Evolutionary conservation across 2,329 filamentous ascomycete genomes (phyloP), one percentile per base, ranked within the genome.

Genomic region (Sporothrix brunneoviolacea): DNA sequence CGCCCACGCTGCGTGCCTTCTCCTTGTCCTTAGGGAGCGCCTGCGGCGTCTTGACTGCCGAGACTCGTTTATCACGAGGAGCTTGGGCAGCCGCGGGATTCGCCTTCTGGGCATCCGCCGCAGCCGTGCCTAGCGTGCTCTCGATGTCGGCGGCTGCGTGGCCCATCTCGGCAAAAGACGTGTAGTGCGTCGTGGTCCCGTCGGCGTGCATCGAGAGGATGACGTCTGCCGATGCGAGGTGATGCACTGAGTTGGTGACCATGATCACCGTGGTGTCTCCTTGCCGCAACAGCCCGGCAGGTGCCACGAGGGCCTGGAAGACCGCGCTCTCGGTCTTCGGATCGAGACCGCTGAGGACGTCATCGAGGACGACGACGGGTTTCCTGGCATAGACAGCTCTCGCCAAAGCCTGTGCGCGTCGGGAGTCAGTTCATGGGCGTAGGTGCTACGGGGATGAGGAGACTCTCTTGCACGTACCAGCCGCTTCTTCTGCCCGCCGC

Each of bases 321-420:
- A 68, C 54, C 2, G 55, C 39, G 7, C 48, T 48, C 30, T 66
- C 62, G 0, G 67, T 70, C 21, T 62, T 58, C 1, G 59, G 60
- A 38, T 69, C 67, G 1, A 69, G 54, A 2, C 59, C 65, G 40
- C 62, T 68, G 35, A 69, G 63, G 1, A 55, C 58, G 33, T 69
- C 68, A 19, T 69, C 68, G 1, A 69, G 51, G 1, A 70, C 38
- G 3, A 63, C 50, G 4, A 64, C 58, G 62, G 55, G 18, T 56
- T 59, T 21, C 58, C 56, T n/a, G 3, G 63, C 55, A 50, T 61
- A 68, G 2, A 70, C 24, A 1, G 65, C 64, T 21, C 67, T 62
- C 1, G 68, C 67, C 10, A 70, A 61, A 3, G 66, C 63, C 65
- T 67, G 16, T 5, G 12, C 1, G 12, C 5, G n/a, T n/a, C n/a